phyloP scores from a whole-genome alignment of 1,284 basidiomycete species.

The Ustilago esculenta region DNA sequence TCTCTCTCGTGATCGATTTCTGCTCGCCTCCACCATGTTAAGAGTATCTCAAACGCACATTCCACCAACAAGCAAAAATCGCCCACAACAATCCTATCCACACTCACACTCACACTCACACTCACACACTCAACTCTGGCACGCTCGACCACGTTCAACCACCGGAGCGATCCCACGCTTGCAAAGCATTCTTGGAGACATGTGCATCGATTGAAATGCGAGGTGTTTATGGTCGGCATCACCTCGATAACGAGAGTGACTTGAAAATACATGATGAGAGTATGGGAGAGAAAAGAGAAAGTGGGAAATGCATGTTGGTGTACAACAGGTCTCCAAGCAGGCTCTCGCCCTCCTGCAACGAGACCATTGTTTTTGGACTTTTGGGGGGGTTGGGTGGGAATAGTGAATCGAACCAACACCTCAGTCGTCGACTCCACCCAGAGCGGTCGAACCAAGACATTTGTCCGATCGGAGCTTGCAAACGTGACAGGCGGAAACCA shows the following conservation, averaged over 20 bases:
- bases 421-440: too few relatives aligned
- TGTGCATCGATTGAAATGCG: conserved; percentile 43
- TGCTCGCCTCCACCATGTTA: neutral
- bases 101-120: neutral
- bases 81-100: too few relatives aligned
- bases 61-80: neutral
- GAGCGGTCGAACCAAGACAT: too few relatives aligned
- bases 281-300: conserved; percentile 2
- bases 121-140: neutral
- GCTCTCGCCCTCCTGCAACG: conserved; percentile 43
- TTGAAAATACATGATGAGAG: conserved; percentile 31
- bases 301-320: conserved; percentile 36
- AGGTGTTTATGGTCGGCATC: conserved; percentile 12
- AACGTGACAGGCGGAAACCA: neutral
- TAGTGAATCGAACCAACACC: neutral
- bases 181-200: conserved; percentile 20
- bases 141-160: too few relatives aligned
- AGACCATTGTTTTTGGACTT: conserved; percentile 25
- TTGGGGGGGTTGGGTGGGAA: neutral
- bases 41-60: neutral
- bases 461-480: too few relatives aligned
- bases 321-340: conserved; percentile 33
- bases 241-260: conserved; percentile 23
- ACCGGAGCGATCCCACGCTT: too few relatives aligned
- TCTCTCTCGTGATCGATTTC: conserved; percentile 28